Percentiles rank a stretch among this genome's conserved stretches.
Conservation (phyloP, 495 filamentous ascomycete species). For the Platismatia glauca region DNA sequence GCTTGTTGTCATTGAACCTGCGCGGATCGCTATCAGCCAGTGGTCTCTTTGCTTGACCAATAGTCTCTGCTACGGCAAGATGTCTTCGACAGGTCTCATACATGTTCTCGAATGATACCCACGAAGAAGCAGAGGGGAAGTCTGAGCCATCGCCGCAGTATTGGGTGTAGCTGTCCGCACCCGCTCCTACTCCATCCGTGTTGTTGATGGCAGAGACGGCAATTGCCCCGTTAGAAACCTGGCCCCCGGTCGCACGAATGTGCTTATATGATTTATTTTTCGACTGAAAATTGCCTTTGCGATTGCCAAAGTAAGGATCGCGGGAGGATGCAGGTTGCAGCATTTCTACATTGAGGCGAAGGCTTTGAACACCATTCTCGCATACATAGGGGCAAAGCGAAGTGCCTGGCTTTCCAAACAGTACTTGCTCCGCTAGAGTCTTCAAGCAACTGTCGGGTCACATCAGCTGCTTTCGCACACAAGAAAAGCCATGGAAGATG, state of each 20-base stretch:
- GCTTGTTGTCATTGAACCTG: conserved; percentile 37
- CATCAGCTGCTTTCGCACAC: background rate
- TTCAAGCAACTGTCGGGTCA: background rate
- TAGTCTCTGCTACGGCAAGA: background rate
- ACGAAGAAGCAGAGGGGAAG: conserved; percentile 12
- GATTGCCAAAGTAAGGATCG: background rate
- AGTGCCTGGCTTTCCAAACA: background rate
- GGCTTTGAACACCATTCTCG: background rate
- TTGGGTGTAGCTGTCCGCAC: conserved; percentile 10
- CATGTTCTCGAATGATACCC: conserved; percentile 22
- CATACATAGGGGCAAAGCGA: background rate
- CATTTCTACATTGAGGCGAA: background rate
- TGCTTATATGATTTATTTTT: background rate
- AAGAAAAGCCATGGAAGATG: background rate
- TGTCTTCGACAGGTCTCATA: background rate
- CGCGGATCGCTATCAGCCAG: background rate
- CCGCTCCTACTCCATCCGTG: background rate
- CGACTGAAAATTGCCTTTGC: background rate
- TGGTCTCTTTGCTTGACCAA: background rate
- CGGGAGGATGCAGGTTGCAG: background rate
- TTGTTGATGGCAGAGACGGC: conserved; percentile 6
- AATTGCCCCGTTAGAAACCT: background rate
- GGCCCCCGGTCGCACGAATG: background rate
- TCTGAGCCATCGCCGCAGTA: conserved; percentile 16
- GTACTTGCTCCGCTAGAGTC: background rate